Conservation (phyloP, 2,329 filamentous ascomycete genomes). For the Hawksworthiomyces lignivorus region DNA sequence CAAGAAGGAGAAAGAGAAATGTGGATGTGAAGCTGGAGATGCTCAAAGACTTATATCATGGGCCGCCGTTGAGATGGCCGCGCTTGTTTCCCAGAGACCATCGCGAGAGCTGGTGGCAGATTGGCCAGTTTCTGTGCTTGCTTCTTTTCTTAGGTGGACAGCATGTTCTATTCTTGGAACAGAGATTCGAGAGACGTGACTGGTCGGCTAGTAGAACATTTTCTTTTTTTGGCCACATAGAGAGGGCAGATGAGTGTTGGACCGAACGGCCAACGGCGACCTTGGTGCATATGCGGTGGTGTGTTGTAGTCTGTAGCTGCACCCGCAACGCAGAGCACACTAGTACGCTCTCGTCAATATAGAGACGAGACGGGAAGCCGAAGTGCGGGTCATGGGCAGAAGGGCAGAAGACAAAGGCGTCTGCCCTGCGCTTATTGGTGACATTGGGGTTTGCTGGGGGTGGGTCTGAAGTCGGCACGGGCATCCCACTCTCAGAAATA, state of each 20-base stretch:
- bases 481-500: slow-evolving; percentile 2
- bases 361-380: too few relatives aligned
- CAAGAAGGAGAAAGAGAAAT: slow-evolving; percentile 19
- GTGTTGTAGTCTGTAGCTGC: neutral
- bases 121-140: slow-evolving; percentile 4
- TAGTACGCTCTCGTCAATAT: neutral
- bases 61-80: slow-evolving; percentile 35
- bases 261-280: neutral
- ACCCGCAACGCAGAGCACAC: neutral
- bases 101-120: slow-evolving; percentile 6
- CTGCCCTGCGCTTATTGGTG: slow-evolving; percentile 11
- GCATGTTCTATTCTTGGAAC: slow-evolving; percentile 38
- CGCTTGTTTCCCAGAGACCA: neutral
- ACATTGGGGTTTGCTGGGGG: neutral
- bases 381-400: too few relatives aligned
- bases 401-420: neutral
- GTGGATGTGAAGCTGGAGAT: slow-evolving; percentile 16
- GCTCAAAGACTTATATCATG: slow-evolving; percentile 53
- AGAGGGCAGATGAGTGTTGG: neutral
- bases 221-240: slow-evolving; percentile 28
- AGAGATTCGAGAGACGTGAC: slow-evolving; percentile 22
- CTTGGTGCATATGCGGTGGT: neutral
- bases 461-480: neutral
- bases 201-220: too few relatives aligned
- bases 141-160: slow-evolving; percentile 15